Evolutionary conservation across 2,329 filamentous ascomycete species (phyloP).

Genomic region (Colletotrichum truncatum): DNA sequence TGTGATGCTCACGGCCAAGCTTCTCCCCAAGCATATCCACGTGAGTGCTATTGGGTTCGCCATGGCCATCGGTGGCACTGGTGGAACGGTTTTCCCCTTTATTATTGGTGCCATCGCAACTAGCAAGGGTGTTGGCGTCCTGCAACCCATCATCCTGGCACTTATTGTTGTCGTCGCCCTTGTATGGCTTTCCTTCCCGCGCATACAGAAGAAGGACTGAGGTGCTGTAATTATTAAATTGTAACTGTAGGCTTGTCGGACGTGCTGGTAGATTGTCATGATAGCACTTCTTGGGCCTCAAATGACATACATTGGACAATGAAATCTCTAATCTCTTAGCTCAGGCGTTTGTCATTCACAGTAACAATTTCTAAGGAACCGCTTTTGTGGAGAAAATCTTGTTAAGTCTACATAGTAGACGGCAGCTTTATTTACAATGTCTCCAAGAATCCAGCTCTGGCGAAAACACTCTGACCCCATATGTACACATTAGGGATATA

Average conservation of each 20-base stretch:
- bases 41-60: conserved; percentile 79
- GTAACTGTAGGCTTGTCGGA: no score
- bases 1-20: conserved; percentile 75
- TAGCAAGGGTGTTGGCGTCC: conserved; percentile 54
- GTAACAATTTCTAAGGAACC: no score
- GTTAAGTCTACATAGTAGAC: conserved; percentile 7
- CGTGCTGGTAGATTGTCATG: no score
- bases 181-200: conserved; percentile 48
- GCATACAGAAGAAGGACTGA: conserved; percentile 43
- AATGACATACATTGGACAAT: no score
- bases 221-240: no score
- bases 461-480: neutral
- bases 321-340: no score
- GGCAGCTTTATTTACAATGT: conserved; percentile 10
- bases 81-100: conserved; percentile 70
- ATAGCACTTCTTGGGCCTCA: no score
- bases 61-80: conserved; percentile 75
- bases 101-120: conserved; percentile 70
- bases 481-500: conserved; percentile 2
- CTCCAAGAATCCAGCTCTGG: conserved; percentile 15
- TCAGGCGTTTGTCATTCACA: no score
- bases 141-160: conserved; percentile 60
- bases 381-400: neutral
- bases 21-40: conserved; percentile 75
- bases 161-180: conserved; percentile 46